These are phyloP conservation scores for Candida tibetensis DNA, from an alignment of 805 yeast species.

Conservation along the genomic window DNA sequence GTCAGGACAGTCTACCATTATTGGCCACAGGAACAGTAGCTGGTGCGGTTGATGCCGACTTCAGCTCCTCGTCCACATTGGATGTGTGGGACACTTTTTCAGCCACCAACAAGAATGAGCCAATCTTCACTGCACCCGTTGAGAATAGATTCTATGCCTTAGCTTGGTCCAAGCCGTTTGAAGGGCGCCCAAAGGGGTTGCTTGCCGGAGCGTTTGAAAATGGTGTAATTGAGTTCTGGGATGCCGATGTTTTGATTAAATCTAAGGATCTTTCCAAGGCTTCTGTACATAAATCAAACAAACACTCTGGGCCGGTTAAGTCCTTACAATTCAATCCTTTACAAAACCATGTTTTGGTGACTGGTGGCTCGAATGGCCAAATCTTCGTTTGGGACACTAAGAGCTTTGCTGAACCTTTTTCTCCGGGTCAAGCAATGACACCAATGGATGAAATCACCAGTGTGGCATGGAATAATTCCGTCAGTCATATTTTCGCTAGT, in stretches of 20 bases:
- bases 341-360: conserved; percentile 68
- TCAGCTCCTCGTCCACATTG: conserved; percentile 72
- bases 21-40: conserved; percentile 93
- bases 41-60: conserved; percentile 89
- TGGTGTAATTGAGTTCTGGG: conserved; percentile 79
- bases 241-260: conserved; percentile 50
- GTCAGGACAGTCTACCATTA: conserved; percentile 67
- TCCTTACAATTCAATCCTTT: conserved; percentile 74
- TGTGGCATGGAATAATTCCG: conserved; percentile 84
- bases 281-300: conserved; percentile 49
- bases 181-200: conserved; percentile 47
- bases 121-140: conserved; percentile 35
- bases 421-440: conserved; percentile 77
- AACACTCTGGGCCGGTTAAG: conserved; percentile 70
- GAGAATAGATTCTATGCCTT: conserved; percentile 62
- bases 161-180: conserved; percentile 72
- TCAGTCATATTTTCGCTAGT: conserved; percentile 83
- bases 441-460: conserved; percentile 78
- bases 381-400: conserved; percentile 86
- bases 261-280: conserved; percentile 39
- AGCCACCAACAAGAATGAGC: conserved; percentile 27
- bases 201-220: conserved; percentile 89
- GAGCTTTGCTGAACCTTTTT: conserved; percentile 52
- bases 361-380: conserved; percentile 90
- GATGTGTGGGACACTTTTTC: conserved; percentile 74